Evolutionary conservation across 2,329 filamentous ascomycete genomes (phyloP).

Genomic region (Colletotrichum sansevieriae): DNA sequence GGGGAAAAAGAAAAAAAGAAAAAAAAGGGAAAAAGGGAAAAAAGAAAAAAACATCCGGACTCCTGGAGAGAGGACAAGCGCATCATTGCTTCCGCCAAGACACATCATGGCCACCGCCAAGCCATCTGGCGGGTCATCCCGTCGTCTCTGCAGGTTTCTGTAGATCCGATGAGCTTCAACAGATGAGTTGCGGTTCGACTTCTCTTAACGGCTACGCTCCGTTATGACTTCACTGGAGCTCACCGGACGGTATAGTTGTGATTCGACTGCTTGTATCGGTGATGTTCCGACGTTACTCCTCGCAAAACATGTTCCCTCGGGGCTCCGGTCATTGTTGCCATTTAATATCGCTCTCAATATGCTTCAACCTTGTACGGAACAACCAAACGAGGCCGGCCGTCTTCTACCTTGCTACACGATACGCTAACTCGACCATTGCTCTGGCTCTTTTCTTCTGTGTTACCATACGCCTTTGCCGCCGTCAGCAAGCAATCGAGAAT

Average conservation of each 20-base stretch:
- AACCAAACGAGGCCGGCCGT: background rate
- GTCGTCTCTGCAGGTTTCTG: constrained; percentile 1
- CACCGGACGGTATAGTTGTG: no score
- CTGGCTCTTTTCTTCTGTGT: constrained; percentile 27
- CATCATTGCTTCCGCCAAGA: constrained; percentile 3
- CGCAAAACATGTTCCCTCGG: background rate
- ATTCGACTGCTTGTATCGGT: no score
- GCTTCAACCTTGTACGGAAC: constrained; percentile 24
- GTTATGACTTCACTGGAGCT: constrained; percentile 13
- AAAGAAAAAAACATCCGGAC: constrained; percentile 9
- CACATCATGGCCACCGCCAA: constrained; percentile 15
- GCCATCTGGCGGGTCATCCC: constrained; percentile 27
- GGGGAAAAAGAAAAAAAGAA: no score
- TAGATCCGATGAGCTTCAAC: constrained; percentile 12
- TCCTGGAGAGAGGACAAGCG: background rate
- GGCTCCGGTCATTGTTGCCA: background rate
- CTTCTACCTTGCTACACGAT: constrained; percentile 15
- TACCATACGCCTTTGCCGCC: constrained; percentile 37
- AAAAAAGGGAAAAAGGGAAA: no score
- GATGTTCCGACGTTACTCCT: constrained; percentile 14
- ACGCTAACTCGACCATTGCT: constrained; percentile 22
- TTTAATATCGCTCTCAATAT: constrained; percentile 21
- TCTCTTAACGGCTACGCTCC: background rate
- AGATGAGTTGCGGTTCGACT: background rate
- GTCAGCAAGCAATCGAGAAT: constrained; percentile 18